Evolutionary conservation across 306 rosid genomes (phyloP), one percentile per base, ranked within the genome.

Genomic region (Begonia peltatifolia): DNA sequence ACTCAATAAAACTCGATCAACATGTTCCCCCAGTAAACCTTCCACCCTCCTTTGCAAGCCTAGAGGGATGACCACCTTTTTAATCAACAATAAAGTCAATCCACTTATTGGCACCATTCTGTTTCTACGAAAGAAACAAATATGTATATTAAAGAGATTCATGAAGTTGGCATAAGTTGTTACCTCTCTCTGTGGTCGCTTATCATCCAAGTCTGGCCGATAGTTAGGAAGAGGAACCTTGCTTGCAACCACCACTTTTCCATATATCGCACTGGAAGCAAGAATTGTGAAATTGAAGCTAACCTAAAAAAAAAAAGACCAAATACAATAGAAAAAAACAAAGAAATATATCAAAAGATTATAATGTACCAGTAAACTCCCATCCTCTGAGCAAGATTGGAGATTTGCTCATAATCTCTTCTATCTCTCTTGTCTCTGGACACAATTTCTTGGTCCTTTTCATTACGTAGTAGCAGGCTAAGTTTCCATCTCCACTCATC

Each of bases 401-500:
- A 82, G 53, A 88, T 84, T 62, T 88, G 97, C 78, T 84, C 97
- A 60, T 79, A 88, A 74, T 88, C 97, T 56, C 97, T 84, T 77
- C 92, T 77, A 55, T 88, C 97, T 55, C 81, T 84, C 71, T 63
- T 84, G 60, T 88, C 95, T 70, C 79, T 77, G 11, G 93, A 84
- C 11, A 84, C 80, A 72, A 88, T 79, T 79, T 88, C 97, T 61
- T 88, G 89, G 51, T 88, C 97, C 83, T 70, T 88, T 52, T 84
- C 89, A 4, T 65, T 79, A 30, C 95, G 93, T 16, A 76, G 60
- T 57, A 88, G 83, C 82, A 88, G 62, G 78, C 97, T 76, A 68
- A 88, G 84, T 53, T 88, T 88, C 97, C 97, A 88, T 68, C 84
- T 88, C 97, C 97, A 88, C 76, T 88, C 97, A 43, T 88, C 97